A percentile compares a stretch with the other conserved stretches of the same genome.
Evolutionary conservation across 2,329 filamentous ascomycete genomes (phyloP).

Genomic region (Neonectria hederae): DNA sequence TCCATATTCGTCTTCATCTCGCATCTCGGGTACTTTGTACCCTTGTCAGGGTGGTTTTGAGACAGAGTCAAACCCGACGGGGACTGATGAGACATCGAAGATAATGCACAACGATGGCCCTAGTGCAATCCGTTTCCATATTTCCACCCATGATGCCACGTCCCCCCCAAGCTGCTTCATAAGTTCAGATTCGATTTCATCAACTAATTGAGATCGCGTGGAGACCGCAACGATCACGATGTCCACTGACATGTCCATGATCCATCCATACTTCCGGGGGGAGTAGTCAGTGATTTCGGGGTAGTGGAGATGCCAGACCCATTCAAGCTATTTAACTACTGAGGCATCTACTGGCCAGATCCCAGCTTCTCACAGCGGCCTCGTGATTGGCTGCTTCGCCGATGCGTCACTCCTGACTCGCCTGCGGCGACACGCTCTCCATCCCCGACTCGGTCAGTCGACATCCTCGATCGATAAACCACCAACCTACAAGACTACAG

Average conservation of each 20-base stretch:
- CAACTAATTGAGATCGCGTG: neutral
- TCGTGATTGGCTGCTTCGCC: constrained; percentile 38
- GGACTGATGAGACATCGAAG: neutral
- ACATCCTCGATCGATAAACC: constrained; percentile 6
- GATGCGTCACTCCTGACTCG: constrained; percentile 44
- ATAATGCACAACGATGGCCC: neutral
- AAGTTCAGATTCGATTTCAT: neutral
- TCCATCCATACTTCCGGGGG: neutral
- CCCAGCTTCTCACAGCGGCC: constrained; percentile 27
- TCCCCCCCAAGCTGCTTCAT: neutral
- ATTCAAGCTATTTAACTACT: constrained; percentile 26
- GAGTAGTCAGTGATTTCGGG: constrained; percentile 9
- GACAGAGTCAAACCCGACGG: neutral
- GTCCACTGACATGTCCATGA: neutral
- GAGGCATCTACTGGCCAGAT: constrained; percentile 27
- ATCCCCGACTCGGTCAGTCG: constrained; percentile 23
- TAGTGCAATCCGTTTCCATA: neutral
- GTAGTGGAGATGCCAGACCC: constrained; percentile 7
- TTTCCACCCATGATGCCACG: neutral
- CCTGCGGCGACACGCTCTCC: neutral
- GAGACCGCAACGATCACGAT: neutral
- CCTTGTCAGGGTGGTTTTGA: too few species aligned
- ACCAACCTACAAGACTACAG: constrained; percentile 6
- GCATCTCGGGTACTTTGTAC: too few species aligned
- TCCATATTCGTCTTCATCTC: neutral